Evolutionary conservation across 805 yeast species (phyloP), one percentile per base, ranked within the genome.

Genomic region (Suhomyces sp.): DNA sequence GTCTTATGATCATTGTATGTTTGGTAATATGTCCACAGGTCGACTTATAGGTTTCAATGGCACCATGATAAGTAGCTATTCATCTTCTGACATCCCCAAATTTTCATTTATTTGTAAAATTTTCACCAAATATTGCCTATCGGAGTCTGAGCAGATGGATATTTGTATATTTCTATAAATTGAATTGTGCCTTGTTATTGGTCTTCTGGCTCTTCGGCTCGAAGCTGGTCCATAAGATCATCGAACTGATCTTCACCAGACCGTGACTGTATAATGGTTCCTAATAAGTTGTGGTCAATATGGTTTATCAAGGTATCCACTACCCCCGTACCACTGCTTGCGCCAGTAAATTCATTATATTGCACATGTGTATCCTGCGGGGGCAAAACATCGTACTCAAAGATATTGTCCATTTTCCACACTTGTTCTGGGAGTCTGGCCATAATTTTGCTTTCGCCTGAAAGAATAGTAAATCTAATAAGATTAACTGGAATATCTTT

Each of bases 371-470:
- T 52, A 49, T 68, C 70, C 42, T 60, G 59, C 1, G 96, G 94
- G 1, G 96, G 92, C 22, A 88, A 65, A 2, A 86, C 79, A 66
- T 88, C 96, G 62, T 80, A 88, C 58, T 88, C 96, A 61, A 73
- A 83, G 13, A 84, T 76, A 51, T 86, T 86, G 51, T 84, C 76
- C 24, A 79, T 64, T 1, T 79, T 77, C 88, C 90, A 88, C 23
- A 86, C 75, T 2, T 68, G 59, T 24, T 75, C 61, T 0, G 96
- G 96, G 23, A 87, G 74, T 57, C 81, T 80, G 1, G 89, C 88
- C 87, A 88, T 83, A 1, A 86, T 78, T 42, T 82, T 78, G 23
- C 82, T 83, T 65, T 87, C 94, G 15, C 87, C 88, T 0, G 91
- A 85, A 42, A 88, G 67, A 31, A 88, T 77, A 2, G 84, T 86